Percentiles rank a stretch among this genome's conserved stretches.
Evolutionary conservation across 495 filamentous ascomycete species (phyloP).

Genomic region (Hyaloscypha finlandica): DNA sequence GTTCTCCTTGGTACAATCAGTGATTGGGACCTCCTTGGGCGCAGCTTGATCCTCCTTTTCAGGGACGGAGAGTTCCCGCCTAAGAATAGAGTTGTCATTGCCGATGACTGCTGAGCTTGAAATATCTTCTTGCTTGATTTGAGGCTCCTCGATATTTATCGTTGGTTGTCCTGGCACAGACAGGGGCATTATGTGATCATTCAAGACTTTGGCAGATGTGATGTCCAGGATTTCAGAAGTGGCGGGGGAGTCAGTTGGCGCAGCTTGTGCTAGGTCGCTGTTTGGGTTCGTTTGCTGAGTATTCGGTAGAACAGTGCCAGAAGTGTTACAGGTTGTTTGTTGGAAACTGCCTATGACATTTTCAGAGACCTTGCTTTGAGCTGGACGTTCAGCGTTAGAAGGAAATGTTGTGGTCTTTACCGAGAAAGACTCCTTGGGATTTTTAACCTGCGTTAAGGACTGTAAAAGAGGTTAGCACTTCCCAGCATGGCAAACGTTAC

Average conservation of each 20-base stretch:
- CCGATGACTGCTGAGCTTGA: background rate
- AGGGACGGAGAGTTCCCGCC: background rate
- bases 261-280: background rate
- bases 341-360: background rate
- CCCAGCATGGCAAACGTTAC: background rate
- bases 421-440: background rate
- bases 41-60: background rate
- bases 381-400: background rate
- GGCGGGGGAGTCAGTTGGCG: background rate
- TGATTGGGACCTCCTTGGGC: background rate
- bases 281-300: background rate
- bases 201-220: background rate
- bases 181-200: background rate
- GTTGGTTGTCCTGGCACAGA: background rate
- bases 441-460: background rate
- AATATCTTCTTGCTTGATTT: background rate
- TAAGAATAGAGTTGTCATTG: background rate
- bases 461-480: background rate
- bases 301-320: background rate
- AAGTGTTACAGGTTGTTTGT: background rate
- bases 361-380: too few relatives aligned
- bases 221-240: background rate
- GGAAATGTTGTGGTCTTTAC: background rate
- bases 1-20: background rate
- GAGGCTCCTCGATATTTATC: background rate